Evolutionary conservation across 1,139 yeast genomes (phyloP), one percentile per base, ranked within the genome.

Genomic region (Suhomyces anneliseae): DNA sequence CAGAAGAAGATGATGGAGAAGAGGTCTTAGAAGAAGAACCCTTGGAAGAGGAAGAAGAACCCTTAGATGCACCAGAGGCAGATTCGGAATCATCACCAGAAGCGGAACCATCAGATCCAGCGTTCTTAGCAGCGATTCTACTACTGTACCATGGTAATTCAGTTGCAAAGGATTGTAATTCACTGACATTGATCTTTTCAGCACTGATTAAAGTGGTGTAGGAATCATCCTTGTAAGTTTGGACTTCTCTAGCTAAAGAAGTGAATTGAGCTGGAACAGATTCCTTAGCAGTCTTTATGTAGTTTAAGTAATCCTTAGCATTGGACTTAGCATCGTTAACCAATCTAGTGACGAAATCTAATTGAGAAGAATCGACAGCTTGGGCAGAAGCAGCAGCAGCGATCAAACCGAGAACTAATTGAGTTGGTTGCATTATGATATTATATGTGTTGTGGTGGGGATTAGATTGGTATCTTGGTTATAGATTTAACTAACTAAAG

Each of bases 81-180:
- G 24, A 19, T 19, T 47, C 49, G 19, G 52, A 48, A 7, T 56
- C 61, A 14, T 35, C 34, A 32, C 15, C 15, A 14, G 15, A 14
- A n/a, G 48, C 49, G 15, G 52, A 48, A 7, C 56, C 61, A 14
- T 35, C 34, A 32, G 31, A 38, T 10, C 34, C 38, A 7, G 34
- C 42, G 15, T 27, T 14, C 7, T 26, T 32, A 6, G 32, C 14
- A 26, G 55, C 57, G 45, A 71, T 58, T 50, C 73, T 60, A 19
- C 66, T 42, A 10, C 41, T 46, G 55, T 68, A 70, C 79, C 79
- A 74, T 36, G 78, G 77, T 49, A 74, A 65, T 29, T 59, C 60
- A 24, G 73, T 64, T 34, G 75, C 78, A 52, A 63, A 71, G 8
- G 57, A 51, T 53, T 59, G 62, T 51, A 74, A 64, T 8, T 59